Evolutionary conservation across 805 yeast genomes (phyloP).

Genomic region (Wickerhamiella qilinensis): DNA sequence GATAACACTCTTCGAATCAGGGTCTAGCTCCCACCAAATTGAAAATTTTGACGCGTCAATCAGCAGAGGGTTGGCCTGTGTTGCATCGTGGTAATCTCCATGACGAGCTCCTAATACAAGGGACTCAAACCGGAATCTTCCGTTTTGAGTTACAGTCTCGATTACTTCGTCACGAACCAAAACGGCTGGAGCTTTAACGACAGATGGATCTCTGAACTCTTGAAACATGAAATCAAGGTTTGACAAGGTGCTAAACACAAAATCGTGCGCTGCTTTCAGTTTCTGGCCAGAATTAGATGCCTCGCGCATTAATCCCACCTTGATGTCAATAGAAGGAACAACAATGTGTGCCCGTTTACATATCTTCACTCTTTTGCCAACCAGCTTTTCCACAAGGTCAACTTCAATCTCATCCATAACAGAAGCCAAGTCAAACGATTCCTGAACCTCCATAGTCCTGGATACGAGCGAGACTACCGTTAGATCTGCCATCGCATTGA

Average conservation of each 20-base stretch:
- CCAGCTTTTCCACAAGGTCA: neutral
- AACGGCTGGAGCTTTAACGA: neutral
- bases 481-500: conserved; percentile 35
- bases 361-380: neutral
- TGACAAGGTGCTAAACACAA: neutral
- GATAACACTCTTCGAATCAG: conserved; percentile 1
- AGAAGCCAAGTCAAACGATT: neutral
- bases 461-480: neutral
- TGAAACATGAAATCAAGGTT: neutral
- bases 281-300: neutral
- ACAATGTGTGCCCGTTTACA: conserved; percentile 19
- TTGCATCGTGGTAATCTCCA: conserved; percentile 5
- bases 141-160: conserved; percentile 2
- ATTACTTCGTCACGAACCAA: conserved; percentile 8
- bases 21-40: conserved; percentile 20
- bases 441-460: neutral
- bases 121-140: conserved; percentile 10
- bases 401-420: conserved; percentile 1
- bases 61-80: conserved; percentile 14
- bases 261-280: conserved; percentile 7
- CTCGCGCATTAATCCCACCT: conserved; percentile 20
- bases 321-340: conserved; percentile 29
- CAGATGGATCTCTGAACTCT: neutral
- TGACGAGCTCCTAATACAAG: conserved; percentile 14
- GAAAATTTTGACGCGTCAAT: conserved; percentile 19